Conservation (phyloP, 768 basidiomycete species). For the Boletus subcaerulescens region DNA sequence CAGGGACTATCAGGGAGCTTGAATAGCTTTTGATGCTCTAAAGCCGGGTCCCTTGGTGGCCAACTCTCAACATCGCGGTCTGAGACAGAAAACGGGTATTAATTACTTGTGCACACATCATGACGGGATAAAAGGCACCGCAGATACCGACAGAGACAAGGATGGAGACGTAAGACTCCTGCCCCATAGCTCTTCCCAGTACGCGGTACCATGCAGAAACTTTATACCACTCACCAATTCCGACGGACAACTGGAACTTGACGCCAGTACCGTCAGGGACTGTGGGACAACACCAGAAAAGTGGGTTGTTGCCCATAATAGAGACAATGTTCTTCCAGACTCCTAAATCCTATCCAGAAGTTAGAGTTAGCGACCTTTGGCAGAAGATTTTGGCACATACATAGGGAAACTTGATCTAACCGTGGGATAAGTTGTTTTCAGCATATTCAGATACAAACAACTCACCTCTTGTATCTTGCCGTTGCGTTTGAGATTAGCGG, state of each 20-base stretch:
- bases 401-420: constrained; percentile 88
- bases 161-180: not conserved
- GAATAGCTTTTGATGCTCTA: constrained; percentile 37
- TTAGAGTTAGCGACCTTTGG: constrained; percentile 17
- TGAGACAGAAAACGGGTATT: constrained; percentile 21
- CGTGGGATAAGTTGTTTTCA: constrained; percentile 1
- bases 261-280: constrained; percentile 67
- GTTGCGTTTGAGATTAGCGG: constrained; percentile 74
- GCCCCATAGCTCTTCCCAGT: constrained; percentile 4
- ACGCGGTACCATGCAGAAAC: constrained; percentile 28
- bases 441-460: not conserved
- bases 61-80: constrained; percentile 46
- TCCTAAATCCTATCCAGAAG: constrained; percentile 68
- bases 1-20: constrained; percentile 67
- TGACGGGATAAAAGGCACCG: not conserved
- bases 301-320: constrained; percentile 70
- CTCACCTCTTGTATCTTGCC: constrained; percentile 81
- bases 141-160: not conserved
- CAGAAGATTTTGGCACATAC: constrained; percentile 41
- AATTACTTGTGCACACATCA: not conserved
- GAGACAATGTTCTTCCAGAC: constrained; percentile 66
- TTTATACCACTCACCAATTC: constrained; percentile 72
- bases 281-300: constrained; percentile 85
- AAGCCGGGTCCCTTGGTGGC: constrained; percentile 71
- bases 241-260: constrained; percentile 67